Conservation (phyloP, 495 filamentous ascomycete genomes). For the Xylaria bambusicola region DNA sequence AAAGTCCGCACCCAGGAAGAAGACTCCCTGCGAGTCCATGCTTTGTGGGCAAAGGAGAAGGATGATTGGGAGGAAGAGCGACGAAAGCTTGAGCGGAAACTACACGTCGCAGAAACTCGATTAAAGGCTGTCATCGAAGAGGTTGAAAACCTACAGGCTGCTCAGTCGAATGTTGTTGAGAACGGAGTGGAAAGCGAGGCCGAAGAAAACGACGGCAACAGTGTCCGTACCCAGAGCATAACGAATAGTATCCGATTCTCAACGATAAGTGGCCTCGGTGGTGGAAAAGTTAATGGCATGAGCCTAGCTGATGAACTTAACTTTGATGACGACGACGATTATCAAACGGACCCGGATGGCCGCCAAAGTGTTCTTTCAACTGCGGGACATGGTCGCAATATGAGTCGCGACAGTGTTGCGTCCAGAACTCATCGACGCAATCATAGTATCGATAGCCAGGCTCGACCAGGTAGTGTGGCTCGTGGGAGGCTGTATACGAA, state of each 20-base stretch:
- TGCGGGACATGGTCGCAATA: constrained; percentile 38
- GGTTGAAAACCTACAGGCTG: constrained; percentile 72
- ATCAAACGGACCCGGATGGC: constrained; percentile 55
- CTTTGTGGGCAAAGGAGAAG: constrained; percentile 77
- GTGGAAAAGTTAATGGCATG: constrained; percentile 61
- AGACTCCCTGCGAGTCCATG: constrained; percentile 72
- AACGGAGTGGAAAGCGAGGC: constrained; percentile 49
- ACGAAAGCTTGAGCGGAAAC: constrained; percentile 74
- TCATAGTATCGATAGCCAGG: constrained; percentile 54
- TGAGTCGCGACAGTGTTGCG: constrained; percentile 48
- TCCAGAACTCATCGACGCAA: constrained; percentile 48
- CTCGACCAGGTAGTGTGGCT: constrained; percentile 50
- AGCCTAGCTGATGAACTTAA: constrained; percentile 89
- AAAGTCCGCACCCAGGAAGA: constrained; percentile 80
- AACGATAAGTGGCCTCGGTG: constrained; percentile 58
- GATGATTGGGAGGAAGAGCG: constrained; percentile 80
- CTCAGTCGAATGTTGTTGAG: constrained; percentile 43
- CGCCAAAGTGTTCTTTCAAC: constrained; percentile 55
- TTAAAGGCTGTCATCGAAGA: constrained; percentile 83
- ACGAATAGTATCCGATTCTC: constrained; percentile 76
- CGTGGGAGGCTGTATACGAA: constrained; percentile 50
- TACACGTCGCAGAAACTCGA: constrained; percentile 85
- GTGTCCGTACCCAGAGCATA: constrained; percentile 74
- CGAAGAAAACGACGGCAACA: constrained; percentile 75
- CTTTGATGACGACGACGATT: constrained; percentile 76